Evolutionary conservation across 345 rosid genomes (phyloP), one percentile per base, ranked within the genome.

Genomic region (Geranium rotundifolium): DNA sequence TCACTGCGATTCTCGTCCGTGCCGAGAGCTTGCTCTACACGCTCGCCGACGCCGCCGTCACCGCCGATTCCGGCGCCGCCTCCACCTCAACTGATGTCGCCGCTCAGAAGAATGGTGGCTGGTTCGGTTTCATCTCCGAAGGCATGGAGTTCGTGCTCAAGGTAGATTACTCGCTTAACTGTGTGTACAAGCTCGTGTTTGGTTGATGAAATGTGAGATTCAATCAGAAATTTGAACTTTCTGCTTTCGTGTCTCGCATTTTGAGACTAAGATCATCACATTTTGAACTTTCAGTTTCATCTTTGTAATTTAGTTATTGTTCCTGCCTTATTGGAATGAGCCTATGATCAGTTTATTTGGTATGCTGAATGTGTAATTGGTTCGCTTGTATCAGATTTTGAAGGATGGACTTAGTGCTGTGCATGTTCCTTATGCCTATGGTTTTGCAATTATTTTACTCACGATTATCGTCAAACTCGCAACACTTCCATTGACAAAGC

Each of bases 101-200:
- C 29, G 79, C 68, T 12, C 95, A 84, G 72, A 93, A 88, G 81
- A 85, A 57, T 64, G 91, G 96, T 8, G 91, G 97, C 7, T 93
- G 97, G 97, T 90, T 93, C 66, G 91, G 91, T 8, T 90, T 90
- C 52, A 88, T 93, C 72, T 81, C 99, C 8, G 95, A 93, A 15
- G 74, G 72, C 16, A 90, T 90, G 99, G 99, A 93, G 66, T 59
- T 82, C 59, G 96, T 90, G 29, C 97, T 90, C 56, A 93, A 89
- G 91, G 99, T 87, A 66, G 56, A 17, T 9, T 9, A 50, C 0
- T 7, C 54, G 39, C 5, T 18, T 37, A 46, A 46, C 12, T 46
- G 14, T 46, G 52, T 12, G 15, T 46, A 14, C 10, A 14, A 46
- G 52, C 12, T 46, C 15, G 12, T 46, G 52, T 46, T 14, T 9